Evolutionary conservation across 2,329 filamentous ascomycete species (phyloP).

Genomic region (Dactylellina drechsleri): DNA sequence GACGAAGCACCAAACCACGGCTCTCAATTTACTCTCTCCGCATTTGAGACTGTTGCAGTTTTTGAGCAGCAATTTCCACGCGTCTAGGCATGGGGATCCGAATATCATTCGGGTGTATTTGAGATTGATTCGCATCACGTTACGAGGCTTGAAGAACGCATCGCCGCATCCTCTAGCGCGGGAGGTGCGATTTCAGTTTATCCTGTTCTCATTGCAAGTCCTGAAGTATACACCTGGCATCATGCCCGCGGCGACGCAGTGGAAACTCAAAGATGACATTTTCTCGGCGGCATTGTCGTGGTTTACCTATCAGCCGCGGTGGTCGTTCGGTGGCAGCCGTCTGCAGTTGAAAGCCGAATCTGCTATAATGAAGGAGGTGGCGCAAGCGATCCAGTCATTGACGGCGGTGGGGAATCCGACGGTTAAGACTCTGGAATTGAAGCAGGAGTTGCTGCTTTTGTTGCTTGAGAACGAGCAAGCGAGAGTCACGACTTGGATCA

Average conservation of each 20-base stretch:
- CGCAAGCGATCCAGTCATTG: slow-evolving; percentile 58
- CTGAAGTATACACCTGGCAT: slow-evolving; percentile 76
- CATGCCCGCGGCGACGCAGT: slow-evolving; percentile 72
- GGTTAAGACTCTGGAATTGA: slow-evolving; percentile 62
- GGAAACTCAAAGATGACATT: slow-evolving; percentile 87
- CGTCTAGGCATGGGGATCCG: slow-evolving; percentile 82
- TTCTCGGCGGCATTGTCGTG: slow-evolving; percentile 86
- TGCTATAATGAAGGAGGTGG: slow-evolving; percentile 76
- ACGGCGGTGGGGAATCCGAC: slow-evolving; percentile 44
- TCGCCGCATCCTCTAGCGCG: slow-evolving; percentile 84
- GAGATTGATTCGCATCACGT: slow-evolving; percentile 80
- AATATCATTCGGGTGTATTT: slow-evolving; percentile 84
- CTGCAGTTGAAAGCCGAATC: slow-evolving; percentile 90
- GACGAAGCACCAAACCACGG: slow-evolving; percentile 77
- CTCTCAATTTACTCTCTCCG: slow-evolving; percentile 84
- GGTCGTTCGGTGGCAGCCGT: slow-evolving; percentile 95
- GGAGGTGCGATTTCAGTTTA: slow-evolving; percentile 88
- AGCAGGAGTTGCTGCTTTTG: slow-evolving; percentile 82
- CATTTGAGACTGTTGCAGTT: slow-evolving; percentile 89
- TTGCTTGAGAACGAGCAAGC: slow-evolving; percentile 86
- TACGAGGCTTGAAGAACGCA: slow-evolving; percentile 77
- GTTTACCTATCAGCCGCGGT: slow-evolving; percentile 84
- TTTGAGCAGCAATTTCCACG: slow-evolving; percentile 92
- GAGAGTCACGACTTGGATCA: slow-evolving; percentile 87
- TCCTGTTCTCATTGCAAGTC: slow-evolving; percentile 83